Evolutionary conservation across 2,329 filamentous ascomycete species (phyloP).

Genomic region (Botrytis paeoniae): DNA sequence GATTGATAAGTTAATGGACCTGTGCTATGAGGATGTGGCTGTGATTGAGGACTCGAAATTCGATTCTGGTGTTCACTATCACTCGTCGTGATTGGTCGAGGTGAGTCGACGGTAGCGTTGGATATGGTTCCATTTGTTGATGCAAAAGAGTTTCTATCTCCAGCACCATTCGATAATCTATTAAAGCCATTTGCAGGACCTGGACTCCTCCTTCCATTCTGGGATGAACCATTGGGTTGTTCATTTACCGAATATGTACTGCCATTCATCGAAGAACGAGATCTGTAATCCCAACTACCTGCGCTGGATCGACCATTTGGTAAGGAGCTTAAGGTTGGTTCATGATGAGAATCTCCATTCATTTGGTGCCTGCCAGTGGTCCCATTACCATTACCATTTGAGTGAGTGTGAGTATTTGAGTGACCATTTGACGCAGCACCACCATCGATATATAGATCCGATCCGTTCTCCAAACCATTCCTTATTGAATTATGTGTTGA

Average conservation of each 20-base stretch:
- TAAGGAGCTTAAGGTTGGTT: conserved; percentile 57
- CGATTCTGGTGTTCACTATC: conserved; percentile 28
- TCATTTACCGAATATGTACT: conserved; percentile 36
- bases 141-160: conserved; percentile 33
- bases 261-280: conserved; percentile 34
- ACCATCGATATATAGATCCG: conserved; percentile 36
- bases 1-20: conserved; percentile 36
- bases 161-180: conserved; percentile 27
- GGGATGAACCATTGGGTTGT: conserved; percentile 28
- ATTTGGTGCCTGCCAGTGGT: conserved; percentile 24
- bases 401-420: neutral
- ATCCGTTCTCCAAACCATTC: conserved; percentile 37
- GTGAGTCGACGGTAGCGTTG: conserved; percentile 21
- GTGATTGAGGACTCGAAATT: conserved; percentile 28
- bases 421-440: neutral
- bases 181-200: conserved; percentile 31
- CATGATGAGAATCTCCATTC: conserved; percentile 35
- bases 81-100: conserved; percentile 28
- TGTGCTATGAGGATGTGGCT: conserved; percentile 35
- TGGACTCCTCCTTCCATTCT: conserved; percentile 36
- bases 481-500: conserved; percentile 35
- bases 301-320: conserved; percentile 53
- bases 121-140: conserved; percentile 34
- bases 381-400: conserved; percentile 19
- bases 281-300: conserved; percentile 40